Evolutionary conservation across 1,284 basidiomycete genomes (phyloP), one percentile per base, ranked within the genome.

Genomic region (Salmacisia buchloeana): DNA sequence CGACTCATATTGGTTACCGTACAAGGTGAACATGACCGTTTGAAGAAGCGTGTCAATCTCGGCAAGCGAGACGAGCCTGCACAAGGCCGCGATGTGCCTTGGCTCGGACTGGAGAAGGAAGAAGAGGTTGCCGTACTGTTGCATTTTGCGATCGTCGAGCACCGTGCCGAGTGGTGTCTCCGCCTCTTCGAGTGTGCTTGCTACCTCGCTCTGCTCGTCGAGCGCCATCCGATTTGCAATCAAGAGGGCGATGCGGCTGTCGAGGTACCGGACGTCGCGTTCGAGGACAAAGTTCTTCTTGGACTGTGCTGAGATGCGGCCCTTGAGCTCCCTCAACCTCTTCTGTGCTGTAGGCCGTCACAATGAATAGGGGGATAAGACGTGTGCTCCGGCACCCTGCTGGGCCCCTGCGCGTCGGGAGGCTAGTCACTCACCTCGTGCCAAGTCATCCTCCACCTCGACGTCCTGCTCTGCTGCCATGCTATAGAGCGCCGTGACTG

Each of bases 271-370:
- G 39, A 98, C 96, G 81, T 99, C 96, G 56, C 94, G 87, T 81
- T 98, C 94, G 33, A 98, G 86, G 31, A 98, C 92, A 79, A 98
- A 98, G 83, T 98, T 99, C 85, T 94, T 97, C 85, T 99, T 98
- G 61, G 91, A 94, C 83, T 98, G 96, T 0, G 91, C 89, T 25
- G 93, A 97, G 70, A 99, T 99, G 75, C 92, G 90, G n/a, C 89
- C 86, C 83, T 99, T 98, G 73, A 98, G 85, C 73, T 97, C 94
- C 35, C 96, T 85, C 52, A 99, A 83, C 54, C 92, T 89, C 82
- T 94, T 96, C 83, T 97, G 94, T 41, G 94, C 96, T 90, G 79
- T 62, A 13, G 43, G 21, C 15, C 0, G 29, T n/a, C 5, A 27
- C n/a, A 31, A 38, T 9, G 18, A 6, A 49, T 27, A 31, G 10